Evolutionary conservation across 352 stramenopile genomes (phyloP).

Genomic region (Pythium biforme): DNA sequence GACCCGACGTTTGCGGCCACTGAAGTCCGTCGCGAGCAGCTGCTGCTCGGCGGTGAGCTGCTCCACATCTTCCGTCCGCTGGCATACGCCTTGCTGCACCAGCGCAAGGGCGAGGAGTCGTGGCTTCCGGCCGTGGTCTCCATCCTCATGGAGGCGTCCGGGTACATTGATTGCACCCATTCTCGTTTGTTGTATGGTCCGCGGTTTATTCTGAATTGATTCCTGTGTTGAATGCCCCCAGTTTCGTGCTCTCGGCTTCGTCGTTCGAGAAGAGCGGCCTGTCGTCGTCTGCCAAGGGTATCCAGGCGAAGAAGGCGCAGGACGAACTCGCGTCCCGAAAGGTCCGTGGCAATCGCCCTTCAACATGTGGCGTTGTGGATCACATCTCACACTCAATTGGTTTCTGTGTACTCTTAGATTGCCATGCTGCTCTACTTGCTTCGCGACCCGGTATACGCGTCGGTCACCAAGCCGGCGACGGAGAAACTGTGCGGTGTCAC

Average conservation of each 20-base stretch:
- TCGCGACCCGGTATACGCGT: constrained; percentile 70
- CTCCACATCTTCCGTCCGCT: constrained; percentile 77
- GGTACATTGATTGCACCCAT: constrained; percentile 31
- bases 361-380: not conserved
- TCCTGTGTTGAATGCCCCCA: constrained; percentile 13
- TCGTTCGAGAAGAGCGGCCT: constrained; percentile 42
- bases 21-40: constrained; percentile 35
- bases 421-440: constrained; percentile 82
- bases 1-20: constrained; percentile 46
- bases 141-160: constrained; percentile 56
- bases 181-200: not conserved
- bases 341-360: constrained; percentile 28
- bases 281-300: constrained; percentile 16
- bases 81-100: constrained; percentile 67
- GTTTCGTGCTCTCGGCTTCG: constrained; percentile 51
- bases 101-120: constrained; percentile 48
- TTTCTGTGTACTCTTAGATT: constrained; percentile 47
- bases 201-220: too few species aligned
- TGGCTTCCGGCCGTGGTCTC: constrained; percentile 61
- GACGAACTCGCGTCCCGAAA: constrained; percentile 66
- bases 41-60: constrained; percentile 65
- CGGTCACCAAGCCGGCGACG: constrained; percentile 61
- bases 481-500: constrained; percentile 66
- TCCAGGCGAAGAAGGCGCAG: constrained; percentile 38
- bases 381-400: not conserved